A percentile compares a stretch with the other conserved stretches of the same genome.
Evolutionary conservation across 2,329 filamentous ascomycete species (phyloP).

Genomic region (Paraphaeosphaeria minitans): DNA sequence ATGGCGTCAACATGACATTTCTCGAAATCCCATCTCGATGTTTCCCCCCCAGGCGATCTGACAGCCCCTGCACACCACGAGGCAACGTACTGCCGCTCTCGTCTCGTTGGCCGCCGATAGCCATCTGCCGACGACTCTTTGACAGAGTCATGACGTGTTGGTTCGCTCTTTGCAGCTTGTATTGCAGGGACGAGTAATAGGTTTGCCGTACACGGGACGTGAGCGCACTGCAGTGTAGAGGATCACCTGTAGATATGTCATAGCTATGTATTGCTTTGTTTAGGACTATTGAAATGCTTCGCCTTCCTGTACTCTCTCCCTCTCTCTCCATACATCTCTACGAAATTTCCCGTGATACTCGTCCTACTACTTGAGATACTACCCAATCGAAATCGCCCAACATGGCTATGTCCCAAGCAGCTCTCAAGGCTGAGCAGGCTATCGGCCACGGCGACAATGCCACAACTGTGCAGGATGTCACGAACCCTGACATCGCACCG

Average conservation of each 20-base stretch:
- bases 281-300: constrained; percentile 22
- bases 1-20: constrained; percentile 39
- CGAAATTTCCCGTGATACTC: constrained; percentile 13
- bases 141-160: constrained; percentile 37
- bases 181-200: constrained; percentile 29
- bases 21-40: constrained; percentile 15
- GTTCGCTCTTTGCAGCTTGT: constrained; percentile 30
- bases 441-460: constrained; percentile 71
- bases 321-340: constrained; percentile 4
- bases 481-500: constrained; percentile 59
- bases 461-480: constrained; percentile 70
- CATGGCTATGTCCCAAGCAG: constrained; percentile 57
- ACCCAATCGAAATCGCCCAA: constrained; percentile 19
- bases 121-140: constrained; percentile 23
- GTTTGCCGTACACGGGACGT: constrained; percentile 29
- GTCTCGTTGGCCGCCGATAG: constrained; percentile 17
- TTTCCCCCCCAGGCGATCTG: constrained; percentile 5
- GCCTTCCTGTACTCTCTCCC: constrained; percentile 3
- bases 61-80: constrained; percentile 16
- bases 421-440: constrained; percentile 67
- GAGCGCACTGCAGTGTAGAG: constrained; percentile 10
- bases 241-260: constrained; percentile 31
- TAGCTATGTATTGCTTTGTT: constrained; percentile 18
- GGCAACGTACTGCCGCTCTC: constrained; percentile 16
- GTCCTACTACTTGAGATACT: constrained; percentile 1